A percentile compares a stretch with the other conserved stretches of the same genome.
These are phyloP conservation scores for Penicillium silybi DNA, from an alignment of 495 filamentous ascomycete species.

Conservation along the genomic window DNA sequence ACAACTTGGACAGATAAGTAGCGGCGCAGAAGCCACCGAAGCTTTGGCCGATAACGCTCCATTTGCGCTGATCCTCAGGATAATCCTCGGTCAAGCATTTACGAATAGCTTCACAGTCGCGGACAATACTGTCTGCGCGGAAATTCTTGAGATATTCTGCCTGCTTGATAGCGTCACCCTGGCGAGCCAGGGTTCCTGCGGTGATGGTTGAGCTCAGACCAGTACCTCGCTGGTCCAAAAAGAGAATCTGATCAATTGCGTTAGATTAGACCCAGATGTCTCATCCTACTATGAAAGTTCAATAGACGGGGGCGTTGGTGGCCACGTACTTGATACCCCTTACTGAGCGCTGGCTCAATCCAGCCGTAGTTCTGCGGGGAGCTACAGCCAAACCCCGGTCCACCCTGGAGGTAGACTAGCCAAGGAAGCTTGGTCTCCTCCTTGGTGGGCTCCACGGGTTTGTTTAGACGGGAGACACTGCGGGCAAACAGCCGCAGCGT, in stretches of 20 bases:
- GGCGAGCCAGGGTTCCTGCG: constrained; percentile 59
- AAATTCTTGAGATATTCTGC: constrained; percentile 81
- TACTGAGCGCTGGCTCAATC: constrained; percentile 64
- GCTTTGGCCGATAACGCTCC: constrained; percentile 82
- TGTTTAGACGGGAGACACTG: constrained; percentile 60
- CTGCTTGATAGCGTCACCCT: constrained; percentile 62
- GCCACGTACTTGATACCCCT: constrained; percentile 65
- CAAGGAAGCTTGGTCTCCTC: constrained; percentile 54
- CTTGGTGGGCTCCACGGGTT: constrained; percentile 51
- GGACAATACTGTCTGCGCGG: constrained; percentile 84
- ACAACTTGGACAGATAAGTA: constrained; percentile 77
- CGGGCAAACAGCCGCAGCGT: constrained; percentile 72
- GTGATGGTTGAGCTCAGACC: constrained; percentile 78
- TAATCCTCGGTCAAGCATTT: constrained; percentile 65
- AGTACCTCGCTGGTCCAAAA: constrained; percentile 85
- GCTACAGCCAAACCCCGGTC: constrained; percentile 71
- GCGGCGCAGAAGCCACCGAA: constrained; percentile 85
- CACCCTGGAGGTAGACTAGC: constrained; percentile 68
- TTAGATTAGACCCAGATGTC: not conserved
- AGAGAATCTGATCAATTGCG: constrained; percentile 55
- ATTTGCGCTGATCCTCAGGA: constrained; percentile 67
- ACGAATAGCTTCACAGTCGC: constrained; percentile 83
- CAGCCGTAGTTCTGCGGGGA: constrained; percentile 68
- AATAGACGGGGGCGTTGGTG: not conserved
- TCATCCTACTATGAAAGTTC: not conserved